Evolutionary conservation across 78 protist species (phyloP).

Genomic region (Dictyostelium firmibasis): DNA sequence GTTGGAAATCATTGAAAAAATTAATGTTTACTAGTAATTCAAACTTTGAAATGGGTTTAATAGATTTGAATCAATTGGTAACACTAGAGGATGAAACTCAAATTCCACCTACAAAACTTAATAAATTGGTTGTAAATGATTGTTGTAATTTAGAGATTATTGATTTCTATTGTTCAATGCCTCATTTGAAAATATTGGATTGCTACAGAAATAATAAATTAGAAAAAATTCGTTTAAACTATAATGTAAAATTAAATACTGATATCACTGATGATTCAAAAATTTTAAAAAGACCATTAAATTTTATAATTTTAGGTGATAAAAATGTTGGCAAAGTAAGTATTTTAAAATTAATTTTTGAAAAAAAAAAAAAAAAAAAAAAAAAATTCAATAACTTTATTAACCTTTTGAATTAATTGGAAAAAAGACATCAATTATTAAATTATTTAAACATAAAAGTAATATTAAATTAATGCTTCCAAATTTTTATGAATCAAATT

Average conservation of each 20-base stretch:
- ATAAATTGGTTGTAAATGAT: background rate
- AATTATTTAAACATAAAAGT: background rate
- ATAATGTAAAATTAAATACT: background rate
- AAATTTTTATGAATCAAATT: constrained; percentile 11
- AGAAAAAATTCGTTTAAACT: background rate
- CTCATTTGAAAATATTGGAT: background rate
- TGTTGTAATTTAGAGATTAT: background rate
- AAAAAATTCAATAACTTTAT: no score
- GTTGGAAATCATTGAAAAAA: background rate
- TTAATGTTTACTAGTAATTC: background rate
- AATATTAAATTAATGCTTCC: background rate
- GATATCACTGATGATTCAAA: background rate
- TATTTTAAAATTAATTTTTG: background rate
- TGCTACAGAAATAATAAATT: background rate
- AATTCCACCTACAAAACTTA: background rate
- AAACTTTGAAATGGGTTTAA: constrained; percentile 2
- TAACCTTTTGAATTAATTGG: no score
- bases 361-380: no score
- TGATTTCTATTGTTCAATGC: background rate
- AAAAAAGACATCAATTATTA: background rate
- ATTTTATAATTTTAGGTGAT: background rate
- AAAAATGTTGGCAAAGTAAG: constrained; percentile 15
- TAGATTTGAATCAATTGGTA: background rate
- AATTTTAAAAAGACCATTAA: background rate
- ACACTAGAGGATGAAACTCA: background rate